These are phyloP conservation scores for Sphaerostilbella broomeana DNA, from an alignment of 2,329 filamentous ascomycete species.

Conservation along the genomic window DNA sequence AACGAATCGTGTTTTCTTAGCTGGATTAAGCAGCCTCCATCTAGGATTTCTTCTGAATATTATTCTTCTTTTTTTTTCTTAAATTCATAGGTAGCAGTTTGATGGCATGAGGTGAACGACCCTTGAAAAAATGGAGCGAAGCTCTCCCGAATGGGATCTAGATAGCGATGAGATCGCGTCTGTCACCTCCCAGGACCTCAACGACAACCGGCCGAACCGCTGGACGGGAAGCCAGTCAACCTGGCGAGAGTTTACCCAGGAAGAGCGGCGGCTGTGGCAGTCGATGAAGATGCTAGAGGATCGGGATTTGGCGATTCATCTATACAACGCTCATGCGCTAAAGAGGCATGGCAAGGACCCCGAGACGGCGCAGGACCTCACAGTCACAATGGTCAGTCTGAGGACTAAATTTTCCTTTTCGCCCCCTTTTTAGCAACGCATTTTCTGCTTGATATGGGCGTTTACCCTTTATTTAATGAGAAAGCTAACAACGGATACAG, in stretches of 20 bases:
- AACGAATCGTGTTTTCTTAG: no score
- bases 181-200: conserved; percentile 40
- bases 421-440: no score
- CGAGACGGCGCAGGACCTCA: conserved; percentile 23
- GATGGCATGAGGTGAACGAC: conserved; percentile 1
- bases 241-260: conserved; percentile 57
- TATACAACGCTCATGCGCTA: conserved; percentile 71
- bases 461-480: background rate
- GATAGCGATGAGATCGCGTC: conserved; percentile 42
- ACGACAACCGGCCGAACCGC: conserved; percentile 57
- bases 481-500: conserved; percentile 15
- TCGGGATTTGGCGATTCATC: conserved; percentile 64
- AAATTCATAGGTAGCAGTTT: no score
- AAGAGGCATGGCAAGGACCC: conserved; percentile 36
- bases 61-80: no score
- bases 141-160: conserved; percentile 31
- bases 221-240: conserved; percentile 61
- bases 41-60: no score
- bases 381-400: conserved; percentile 23
- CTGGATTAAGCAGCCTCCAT: no score
- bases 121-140: conserved; percentile 10
- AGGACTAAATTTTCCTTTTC: background rate
- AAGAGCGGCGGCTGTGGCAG: conserved; percentile 56
- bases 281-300: conserved; percentile 58
- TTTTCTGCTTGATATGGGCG: no score